phyloP scores from a whole-genome alignment of 1,284 basidiomycete species.

The Veloboletus limbatus region DNA sequence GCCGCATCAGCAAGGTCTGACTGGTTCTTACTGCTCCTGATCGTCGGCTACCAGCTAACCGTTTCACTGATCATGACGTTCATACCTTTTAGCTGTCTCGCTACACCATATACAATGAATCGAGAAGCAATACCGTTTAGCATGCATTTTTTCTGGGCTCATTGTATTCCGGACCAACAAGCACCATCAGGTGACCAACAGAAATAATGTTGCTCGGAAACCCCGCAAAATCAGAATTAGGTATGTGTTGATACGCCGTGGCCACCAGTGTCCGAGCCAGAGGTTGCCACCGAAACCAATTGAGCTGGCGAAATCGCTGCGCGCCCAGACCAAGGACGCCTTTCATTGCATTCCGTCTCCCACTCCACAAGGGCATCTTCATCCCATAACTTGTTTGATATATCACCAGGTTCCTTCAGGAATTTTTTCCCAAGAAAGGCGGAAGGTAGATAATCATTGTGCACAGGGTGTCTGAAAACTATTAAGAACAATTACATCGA shows the following conservation, averaged over 20 bases:
- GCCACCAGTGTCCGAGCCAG: background rate
- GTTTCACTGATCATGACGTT: too few relatives aligned
- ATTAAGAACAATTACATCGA: constrained; percentile 5
- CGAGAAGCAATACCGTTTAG: too few relatives aligned
- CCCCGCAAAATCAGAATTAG: background rate
- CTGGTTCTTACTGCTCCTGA: too few relatives aligned
- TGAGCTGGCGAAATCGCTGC: background rate
- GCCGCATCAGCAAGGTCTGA: too few relatives aligned
- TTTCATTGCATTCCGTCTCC: constrained; percentile 67
- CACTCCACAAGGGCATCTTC: constrained; percentile 68
- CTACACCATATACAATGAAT: too few relatives aligned
- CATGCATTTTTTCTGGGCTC: too few relatives aligned
- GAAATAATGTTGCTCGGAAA: background rate
- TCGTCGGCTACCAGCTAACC: too few relatives aligned
- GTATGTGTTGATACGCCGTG: background rate
- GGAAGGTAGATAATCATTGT: constrained; percentile 59
- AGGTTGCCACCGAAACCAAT: background rate
- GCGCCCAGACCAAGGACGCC: constrained; percentile 64
- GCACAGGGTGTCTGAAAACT: constrained; percentile 61
- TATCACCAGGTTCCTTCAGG: constrained; percentile 52
- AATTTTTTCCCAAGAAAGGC: constrained; percentile 46
- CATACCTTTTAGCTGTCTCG: too few relatives aligned
- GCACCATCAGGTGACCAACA: too few relatives aligned
- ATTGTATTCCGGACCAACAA: too few relatives aligned
- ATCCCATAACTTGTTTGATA: constrained; percentile 66